Evolutionary conservation across 2,329 filamentous ascomycete species (phyloP).

Genomic region (Calonectria ilicicola): DNA sequence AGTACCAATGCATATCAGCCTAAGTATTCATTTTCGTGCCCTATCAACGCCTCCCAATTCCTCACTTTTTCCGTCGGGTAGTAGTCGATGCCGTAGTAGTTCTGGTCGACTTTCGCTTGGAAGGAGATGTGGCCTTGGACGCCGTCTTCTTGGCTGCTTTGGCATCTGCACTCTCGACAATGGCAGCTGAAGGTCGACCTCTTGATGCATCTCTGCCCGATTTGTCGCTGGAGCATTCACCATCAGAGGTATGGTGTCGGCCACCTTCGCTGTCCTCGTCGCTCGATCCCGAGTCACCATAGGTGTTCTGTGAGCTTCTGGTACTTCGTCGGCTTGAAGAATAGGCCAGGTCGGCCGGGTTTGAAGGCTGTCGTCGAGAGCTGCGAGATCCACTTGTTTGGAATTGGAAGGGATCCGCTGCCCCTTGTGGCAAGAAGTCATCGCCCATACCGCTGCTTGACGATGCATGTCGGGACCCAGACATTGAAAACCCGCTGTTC

Average conservation of each 20-base stretch:
- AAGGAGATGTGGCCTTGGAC: constrained; percentile 49
- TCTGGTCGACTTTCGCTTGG: constrained; percentile 54
- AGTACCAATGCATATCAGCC: constrained; percentile 18
- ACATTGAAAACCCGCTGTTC: constrained; percentile 44
- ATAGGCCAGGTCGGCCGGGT: constrained; percentile 46
- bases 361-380: constrained; percentile 52
- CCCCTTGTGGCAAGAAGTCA: constrained; percentile 34
- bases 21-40: constrained; percentile 19
- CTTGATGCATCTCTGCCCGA: constrained; percentile 44
- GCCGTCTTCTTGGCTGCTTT: constrained; percentile 52
- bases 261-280: constrained; percentile 44
- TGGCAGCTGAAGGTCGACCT: constrained; percentile 51
- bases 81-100: constrained; percentile 4
- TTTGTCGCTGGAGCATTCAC: constrained; percentile 53
- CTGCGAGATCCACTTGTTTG: constrained; percentile 60
- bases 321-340: constrained; percentile 42
- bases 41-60: constrained; percentile 1
- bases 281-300: constrained; percentile 47
- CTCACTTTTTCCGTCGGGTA: constrained; percentile 50
- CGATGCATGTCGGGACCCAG: constrained; percentile 52
- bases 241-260: constrained; percentile 43
- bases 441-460: constrained; percentile 51
- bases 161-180: constrained; percentile 53
- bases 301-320: constrained; percentile 48
- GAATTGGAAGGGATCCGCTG: constrained; percentile 64